Conservation (phyloP, 768 basidiomycete genomes). For the Tricholoma sp. region DNA sequence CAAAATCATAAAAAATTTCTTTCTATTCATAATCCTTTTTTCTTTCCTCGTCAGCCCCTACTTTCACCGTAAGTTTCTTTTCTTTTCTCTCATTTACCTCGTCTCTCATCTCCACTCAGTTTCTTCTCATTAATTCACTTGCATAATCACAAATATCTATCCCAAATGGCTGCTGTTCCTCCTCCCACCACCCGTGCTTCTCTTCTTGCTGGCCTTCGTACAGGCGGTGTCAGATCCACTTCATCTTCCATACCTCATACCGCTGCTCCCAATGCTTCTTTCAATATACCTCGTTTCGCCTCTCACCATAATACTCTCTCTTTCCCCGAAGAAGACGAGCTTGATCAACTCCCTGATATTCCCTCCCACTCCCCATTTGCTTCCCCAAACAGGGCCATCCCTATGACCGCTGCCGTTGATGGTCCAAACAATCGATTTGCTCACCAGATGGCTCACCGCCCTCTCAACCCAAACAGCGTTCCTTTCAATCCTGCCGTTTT, state of each 20-base stretch:
- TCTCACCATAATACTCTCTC: conserved; percentile 36
- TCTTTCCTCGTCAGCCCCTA: conserved; percentile 8
- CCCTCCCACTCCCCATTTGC: conserved; percentile 46
- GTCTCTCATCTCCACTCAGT: conserved; percentile 22
- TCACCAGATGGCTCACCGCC: conserved; percentile 51
- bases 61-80: conserved; percentile 15
- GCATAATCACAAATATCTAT: conserved; percentile 29
- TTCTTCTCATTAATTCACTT: conserved; percentile 35
- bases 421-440: conserved; percentile 60
- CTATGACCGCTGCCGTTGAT: conserved; percentile 72
- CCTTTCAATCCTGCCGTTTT: conserved; percentile 51
- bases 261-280: conserved; percentile 56
- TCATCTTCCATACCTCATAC: conserved; percentile 62
- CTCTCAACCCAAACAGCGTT: conserved; percentile 49
- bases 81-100: conserved; percentile 16
- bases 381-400: conserved; percentile 34
- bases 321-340: conserved; percentile 52
- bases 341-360: conserved; percentile 59
- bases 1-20: background rate
- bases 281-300: conserved; percentile 58
- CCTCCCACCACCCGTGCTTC: conserved; percentile 64
- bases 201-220: conserved; percentile 84
- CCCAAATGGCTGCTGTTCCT: conserved; percentile 39
- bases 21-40: conserved; percentile 20
- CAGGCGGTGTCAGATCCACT: conserved; percentile 82